These are phyloP conservation scores for Curvularia eragrostidis DNA, from an alignment of 2,329 filamentous ascomycete species.

Conservation along the genomic window DNA sequence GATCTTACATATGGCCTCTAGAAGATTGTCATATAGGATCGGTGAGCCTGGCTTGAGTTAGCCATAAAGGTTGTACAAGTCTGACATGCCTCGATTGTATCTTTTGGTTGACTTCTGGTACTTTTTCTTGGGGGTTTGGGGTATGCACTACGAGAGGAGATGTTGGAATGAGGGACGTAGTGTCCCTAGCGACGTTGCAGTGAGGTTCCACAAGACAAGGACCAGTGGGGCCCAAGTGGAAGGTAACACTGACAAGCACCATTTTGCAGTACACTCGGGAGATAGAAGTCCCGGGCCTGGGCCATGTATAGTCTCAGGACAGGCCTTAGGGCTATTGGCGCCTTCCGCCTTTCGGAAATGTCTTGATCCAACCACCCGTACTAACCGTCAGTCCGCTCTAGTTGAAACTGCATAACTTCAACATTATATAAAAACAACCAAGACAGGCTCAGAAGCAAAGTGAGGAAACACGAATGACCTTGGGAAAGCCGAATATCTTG, in stretches of 20 bases:
- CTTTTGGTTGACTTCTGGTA: slow-evolving; percentile 19
- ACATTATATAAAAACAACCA: not conserved
- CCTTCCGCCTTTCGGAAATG: not conserved
- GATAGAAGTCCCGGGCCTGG: not conserved
- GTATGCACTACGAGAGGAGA: slow-evolving; percentile 14
- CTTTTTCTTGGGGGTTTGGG: slow-evolving; percentile 9
- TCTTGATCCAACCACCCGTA: not conserved
- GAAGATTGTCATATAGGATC: slow-evolving; percentile 33
- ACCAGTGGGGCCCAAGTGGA: slow-evolving; percentile 15
- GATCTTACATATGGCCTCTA: slow-evolving; percentile 37
- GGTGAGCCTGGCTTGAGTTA: slow-evolving; percentile 32
- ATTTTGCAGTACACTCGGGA: slow-evolving; percentile 17
- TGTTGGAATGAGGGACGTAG: slow-evolving; percentile 33
- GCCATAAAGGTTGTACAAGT: slow-evolving; percentile 41
- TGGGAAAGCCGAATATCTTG: not conserved
- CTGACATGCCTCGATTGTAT: slow-evolving; percentile 35
- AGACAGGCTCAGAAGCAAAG: not conserved
- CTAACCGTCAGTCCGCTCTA: not conserved
- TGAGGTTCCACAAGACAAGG: slow-evolving; percentile 11
- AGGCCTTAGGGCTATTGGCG: not conserved
- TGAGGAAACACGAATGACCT: not conserved
- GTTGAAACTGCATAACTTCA: not conserved
- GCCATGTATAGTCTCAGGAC: not conserved
- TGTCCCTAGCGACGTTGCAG: slow-evolving; percentile 13
- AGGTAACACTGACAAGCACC: slow-evolving; percentile 10